Conservation (phyloP, 78 protist genomes). For the Emiliania huxleyi region DNA sequence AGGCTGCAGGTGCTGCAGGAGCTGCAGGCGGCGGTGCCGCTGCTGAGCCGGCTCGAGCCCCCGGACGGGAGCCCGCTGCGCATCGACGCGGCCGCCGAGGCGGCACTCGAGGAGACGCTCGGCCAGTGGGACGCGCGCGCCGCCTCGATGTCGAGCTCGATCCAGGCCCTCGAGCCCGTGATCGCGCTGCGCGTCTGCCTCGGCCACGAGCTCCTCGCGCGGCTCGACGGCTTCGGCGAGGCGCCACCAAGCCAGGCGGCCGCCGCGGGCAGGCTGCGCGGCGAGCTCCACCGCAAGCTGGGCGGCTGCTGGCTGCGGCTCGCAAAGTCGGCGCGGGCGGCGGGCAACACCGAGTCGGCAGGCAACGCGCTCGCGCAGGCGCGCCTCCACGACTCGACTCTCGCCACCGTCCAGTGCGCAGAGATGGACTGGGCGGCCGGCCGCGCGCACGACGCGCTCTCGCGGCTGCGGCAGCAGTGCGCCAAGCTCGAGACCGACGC, state of each 20-base stretch:
- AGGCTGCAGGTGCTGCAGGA: constrained; percentile 75
- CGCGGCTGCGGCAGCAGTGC: not conserved
- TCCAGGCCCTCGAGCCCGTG: not conserved
- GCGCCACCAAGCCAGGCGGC: too few relatives aligned
- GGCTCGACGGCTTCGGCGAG: too few relatives aligned
- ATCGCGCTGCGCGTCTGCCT: not conserved
- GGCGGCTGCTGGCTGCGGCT: not conserved
- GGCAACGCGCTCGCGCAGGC: not conserved
- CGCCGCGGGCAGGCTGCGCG: too few relatives aligned
- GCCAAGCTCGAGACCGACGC: not conserved
- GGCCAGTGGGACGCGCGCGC: not conserved
- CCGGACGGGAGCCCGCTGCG: too few relatives aligned
- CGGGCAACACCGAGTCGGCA: not conserved
- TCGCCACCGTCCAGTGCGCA: not conserved
- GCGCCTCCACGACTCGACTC: not conserved
- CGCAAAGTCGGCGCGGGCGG: not conserved
- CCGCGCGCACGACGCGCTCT: not conserved
- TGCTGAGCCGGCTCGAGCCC: too few relatives aligned
- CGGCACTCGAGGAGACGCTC: not conserved
- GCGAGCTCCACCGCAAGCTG: not conserved
- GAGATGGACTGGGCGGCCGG: not conserved
- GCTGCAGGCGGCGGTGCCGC: constrained; percentile 58
- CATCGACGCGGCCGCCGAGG: too few relatives aligned
- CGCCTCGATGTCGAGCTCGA: not conserved
- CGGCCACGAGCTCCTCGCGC: not conserved